phyloP scores from a whole-genome alignment of 768 basidiomycete genomes.

The Phlebiopsis gigantea region DNA sequence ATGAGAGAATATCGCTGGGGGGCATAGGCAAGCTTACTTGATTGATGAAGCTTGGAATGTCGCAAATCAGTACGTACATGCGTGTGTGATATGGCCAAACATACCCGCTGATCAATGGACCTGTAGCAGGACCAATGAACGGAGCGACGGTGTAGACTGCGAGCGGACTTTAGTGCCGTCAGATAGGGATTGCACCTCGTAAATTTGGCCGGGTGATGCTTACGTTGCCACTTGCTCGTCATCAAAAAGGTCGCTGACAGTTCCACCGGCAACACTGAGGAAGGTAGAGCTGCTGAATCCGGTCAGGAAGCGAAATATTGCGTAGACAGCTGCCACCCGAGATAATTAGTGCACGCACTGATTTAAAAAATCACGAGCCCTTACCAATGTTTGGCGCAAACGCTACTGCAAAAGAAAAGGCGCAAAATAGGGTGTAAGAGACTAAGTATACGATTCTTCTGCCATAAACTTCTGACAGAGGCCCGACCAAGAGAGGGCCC shows the following conservation, averaged over 20 bases:
- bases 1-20: background rate
- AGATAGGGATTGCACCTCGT: background rate
- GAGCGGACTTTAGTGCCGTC: slow-evolving; percentile 39
- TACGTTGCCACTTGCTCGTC: slow-evolving; percentile 57
- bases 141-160: slow-evolving; percentile 48
- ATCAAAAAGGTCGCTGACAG: slow-evolving; percentile 52
- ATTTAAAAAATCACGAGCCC: slow-evolving; percentile 16
- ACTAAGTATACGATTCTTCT: slow-evolving; percentile 53
- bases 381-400: slow-evolving; percentile 66
- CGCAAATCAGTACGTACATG: background rate
- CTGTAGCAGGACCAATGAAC: slow-evolving; percentile 51
- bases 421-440: slow-evolving; percentile 57
- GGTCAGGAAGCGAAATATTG: slow-evolving; percentile 55
- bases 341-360: background rate
- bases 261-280: slow-evolving; percentile 57
- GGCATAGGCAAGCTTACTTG: slow-evolving; percentile 15
- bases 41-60: slow-evolving; percentile 56
- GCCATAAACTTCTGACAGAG: slow-evolving; percentile 53
- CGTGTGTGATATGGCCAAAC: slow-evolving; percentile 15
- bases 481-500: slow-evolving; percentile 28
- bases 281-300: slow-evolving; percentile 56
- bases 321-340: slow-evolving; percentile 40
- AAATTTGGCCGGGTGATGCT: slow-evolving; percentile 6
- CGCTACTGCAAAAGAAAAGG: slow-evolving; percentile 65
- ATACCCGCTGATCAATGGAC: slow-evolving; percentile 57